Base-by-base conservation (phyloP, 2,329 filamentous ascomycete genomes). In the Phialophora macrospora region DNA sequence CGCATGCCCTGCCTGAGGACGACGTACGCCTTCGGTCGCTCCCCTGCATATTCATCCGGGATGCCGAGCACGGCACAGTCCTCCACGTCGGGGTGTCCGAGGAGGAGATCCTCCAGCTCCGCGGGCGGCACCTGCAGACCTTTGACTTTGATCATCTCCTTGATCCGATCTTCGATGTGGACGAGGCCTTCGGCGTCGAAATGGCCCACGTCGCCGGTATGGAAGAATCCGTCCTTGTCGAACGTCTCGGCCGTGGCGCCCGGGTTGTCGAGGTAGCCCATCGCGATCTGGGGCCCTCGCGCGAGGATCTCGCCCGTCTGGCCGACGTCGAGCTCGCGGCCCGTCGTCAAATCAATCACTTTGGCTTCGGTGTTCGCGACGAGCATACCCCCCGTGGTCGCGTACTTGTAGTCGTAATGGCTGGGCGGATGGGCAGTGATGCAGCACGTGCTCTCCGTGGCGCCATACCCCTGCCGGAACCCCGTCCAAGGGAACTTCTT, bases 1-100 rank as follows among this genome's bases (percentile, higher is more conserved):
- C 52, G 62, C 14, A 70, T 93, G 74, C 92, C 92, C 75, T 96
- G 91, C 84, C 93, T 95, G 79, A 96, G 95, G 76, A 92, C 93
- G 73, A 96, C 80, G 46, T 79, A 80, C 44, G 96, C 77, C 28
- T 83, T 82, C 67, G 87, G 88, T 28, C 86, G 82, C 72, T 90
- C 66, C 82, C 83, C 64, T 87, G 89, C 58, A 80, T 75, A 73
- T 86, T 83, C 61, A 89, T 85, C 61, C 94, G 78, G 82, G 11
- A 90, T 83, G 1, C 89, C 89, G 28, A 92, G 85, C 2, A 92
- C 88, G 1, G 87, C 89, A 9, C 81, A 89, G 74, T 92, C 90
- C 55, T 82, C 81, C 28, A 92, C 77, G 2, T 79, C 80, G 0
- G 80, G 78, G 71, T 87, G 84, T 28, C 85, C 83, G 22, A 87